A percentile compares a stretch with the other conserved stretches of the same genome.
Conservation (phyloP, 495 filamentous ascomycete species). For the Aspergillus asperescens region DNA sequence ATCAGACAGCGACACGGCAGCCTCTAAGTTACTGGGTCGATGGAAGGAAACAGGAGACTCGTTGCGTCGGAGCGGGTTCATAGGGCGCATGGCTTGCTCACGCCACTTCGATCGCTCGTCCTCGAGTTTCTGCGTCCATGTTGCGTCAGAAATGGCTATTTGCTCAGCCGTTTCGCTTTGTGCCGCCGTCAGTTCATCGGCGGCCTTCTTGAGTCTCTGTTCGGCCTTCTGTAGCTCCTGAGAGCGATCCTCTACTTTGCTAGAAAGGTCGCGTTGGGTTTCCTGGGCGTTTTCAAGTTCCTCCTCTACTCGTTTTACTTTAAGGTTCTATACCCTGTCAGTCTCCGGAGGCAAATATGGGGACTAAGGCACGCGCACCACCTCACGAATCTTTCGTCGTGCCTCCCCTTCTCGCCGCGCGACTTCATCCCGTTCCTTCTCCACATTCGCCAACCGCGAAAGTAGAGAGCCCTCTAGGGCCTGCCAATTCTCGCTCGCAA, state of each 20-base stretch:
- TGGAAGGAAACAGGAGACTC: slow-evolving; percentile 45
- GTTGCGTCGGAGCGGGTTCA: slow-evolving; percentile 41
- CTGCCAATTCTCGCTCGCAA: slow-evolving; percentile 96
- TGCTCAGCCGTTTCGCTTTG: slow-evolving; percentile 64
- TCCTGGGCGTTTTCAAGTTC: slow-evolving; percentile 70
- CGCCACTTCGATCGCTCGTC: slow-evolving; percentile 74
- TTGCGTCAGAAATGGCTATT: slow-evolving; percentile 59
- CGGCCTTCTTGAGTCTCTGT: slow-evolving; percentile 58
- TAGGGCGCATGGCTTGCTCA: slow-evolving; percentile 45
- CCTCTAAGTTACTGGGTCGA: slow-evolving; percentile 41
- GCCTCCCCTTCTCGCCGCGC: slow-evolving; percentile 78
- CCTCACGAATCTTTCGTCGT: slow-evolving; percentile 78
- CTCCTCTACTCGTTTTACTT: slow-evolving; percentile 71
- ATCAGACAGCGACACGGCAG: slow-evolving; percentile 27
- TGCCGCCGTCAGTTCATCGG: slow-evolving; percentile 54
- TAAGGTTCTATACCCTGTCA: slow-evolving; percentile 54
- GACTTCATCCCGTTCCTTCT: slow-evolving; percentile 86
- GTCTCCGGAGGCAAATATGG: background rate
- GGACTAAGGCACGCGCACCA: slow-evolving; percentile 47
- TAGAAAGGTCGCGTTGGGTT: slow-evolving; percentile 55
- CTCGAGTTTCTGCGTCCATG: slow-evolving; percentile 56
- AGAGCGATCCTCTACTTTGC: slow-evolving; percentile 52
- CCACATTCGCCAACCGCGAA: slow-evolving; percentile 64
- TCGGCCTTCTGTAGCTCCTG: slow-evolving; percentile 60
- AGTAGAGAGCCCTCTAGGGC: slow-evolving; percentile 82